Evolutionary conservation across 75 land plant species (phyloP), one percentile per base, ranked within the genome.

Genomic region (Selaginella tamariscina): DNA sequence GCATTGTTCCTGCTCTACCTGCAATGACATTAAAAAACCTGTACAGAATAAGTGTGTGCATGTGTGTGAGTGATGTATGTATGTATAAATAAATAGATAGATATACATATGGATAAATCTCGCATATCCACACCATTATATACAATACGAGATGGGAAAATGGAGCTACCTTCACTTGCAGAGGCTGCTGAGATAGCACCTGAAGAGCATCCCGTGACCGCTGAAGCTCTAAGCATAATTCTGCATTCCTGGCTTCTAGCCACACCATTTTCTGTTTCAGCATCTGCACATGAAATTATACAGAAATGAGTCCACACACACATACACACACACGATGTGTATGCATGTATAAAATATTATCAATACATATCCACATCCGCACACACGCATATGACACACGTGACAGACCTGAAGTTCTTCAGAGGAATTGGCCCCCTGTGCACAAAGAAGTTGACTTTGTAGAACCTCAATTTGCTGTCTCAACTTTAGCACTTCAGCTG

Each of bases 391-490:
- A 39, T 5, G 18, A 8, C 8, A 2, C n/a, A 59, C 26, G n/a
- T 59, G 26, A 26, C 62, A 59, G 21, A 73, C 76, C 79, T 72
- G 75, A 2, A 74, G 80, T 67, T 84, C 84, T 21, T 79, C 69
- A 57, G 76, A 54, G 56, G 69, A 74, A 33, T 83, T 77, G 8
- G 62, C 21, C 21, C 83, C 84, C 68, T 86, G 87, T 31, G 93
- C 92, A 84, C 78, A 91, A 60, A 88, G 80, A 56, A 95, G 83
- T 69, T 95, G 91, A 55, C 87, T 85, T 73, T 91, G 99, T 81
- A 95, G 57, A 57, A 75, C 75, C 67, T 95, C 99, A 49, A 95
- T 67, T 64, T 91, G 92, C 65, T 95, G 92, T 2, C 99, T 84
- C 89, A 95, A 82, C 44, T 81, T 84, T 54, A 80, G 84, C 85